Conservation (phyloP, 495 filamentous ascomycete species). For the Aspergillus homomorphus region DNA sequence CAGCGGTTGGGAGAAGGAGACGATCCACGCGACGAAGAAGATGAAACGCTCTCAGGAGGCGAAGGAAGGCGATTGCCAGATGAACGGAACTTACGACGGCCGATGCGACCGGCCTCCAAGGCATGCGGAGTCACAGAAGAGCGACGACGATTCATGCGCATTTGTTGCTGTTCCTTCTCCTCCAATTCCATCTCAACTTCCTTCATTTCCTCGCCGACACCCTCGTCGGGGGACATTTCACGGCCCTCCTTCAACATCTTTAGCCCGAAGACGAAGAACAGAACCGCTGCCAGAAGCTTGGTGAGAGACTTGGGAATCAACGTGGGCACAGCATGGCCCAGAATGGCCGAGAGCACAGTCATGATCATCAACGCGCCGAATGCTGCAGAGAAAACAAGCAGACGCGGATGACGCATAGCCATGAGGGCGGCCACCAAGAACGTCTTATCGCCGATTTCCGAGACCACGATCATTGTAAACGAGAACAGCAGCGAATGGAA, state of each 20-base stretch:
- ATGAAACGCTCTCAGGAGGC: slow-evolving; percentile 52
- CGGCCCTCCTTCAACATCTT: slow-evolving; percentile 85
- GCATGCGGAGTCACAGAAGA: slow-evolving; percentile 53
- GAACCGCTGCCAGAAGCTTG: slow-evolving; percentile 73
- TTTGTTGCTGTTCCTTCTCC: slow-evolving; percentile 76
- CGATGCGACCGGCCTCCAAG: slow-evolving; percentile 48
- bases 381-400: slow-evolving; percentile 93
- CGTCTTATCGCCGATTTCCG: slow-evolving; percentile 97
- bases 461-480: slow-evolving; percentile 95
- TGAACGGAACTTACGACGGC: slow-evolving; percentile 44
- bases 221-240: slow-evolving; percentile 81
- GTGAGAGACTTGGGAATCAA: slow-evolving; percentile 87
- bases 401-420: slow-evolving; percentile 95
- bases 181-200: slow-evolving; percentile 94
- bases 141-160: slow-evolving; percentile 50
- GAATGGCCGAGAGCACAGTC: slow-evolving; percentile 94
- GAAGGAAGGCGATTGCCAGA: slow-evolving; percentile 50
- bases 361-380: slow-evolving; percentile 86
- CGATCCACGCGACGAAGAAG: slow-evolving; percentile 54
- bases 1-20: slow-evolving; percentile 48
- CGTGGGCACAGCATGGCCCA: slow-evolving; percentile 90
- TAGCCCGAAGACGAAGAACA: slow-evolving; percentile 87
- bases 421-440: slow-evolving; percentile 96
- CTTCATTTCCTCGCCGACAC: slow-evolving; percentile 91
- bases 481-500: slow-evolving; percentile 91